Conservation (phyloP, 495 filamentous ascomycete genomes). For the Coniosporium apollinis region DNA sequence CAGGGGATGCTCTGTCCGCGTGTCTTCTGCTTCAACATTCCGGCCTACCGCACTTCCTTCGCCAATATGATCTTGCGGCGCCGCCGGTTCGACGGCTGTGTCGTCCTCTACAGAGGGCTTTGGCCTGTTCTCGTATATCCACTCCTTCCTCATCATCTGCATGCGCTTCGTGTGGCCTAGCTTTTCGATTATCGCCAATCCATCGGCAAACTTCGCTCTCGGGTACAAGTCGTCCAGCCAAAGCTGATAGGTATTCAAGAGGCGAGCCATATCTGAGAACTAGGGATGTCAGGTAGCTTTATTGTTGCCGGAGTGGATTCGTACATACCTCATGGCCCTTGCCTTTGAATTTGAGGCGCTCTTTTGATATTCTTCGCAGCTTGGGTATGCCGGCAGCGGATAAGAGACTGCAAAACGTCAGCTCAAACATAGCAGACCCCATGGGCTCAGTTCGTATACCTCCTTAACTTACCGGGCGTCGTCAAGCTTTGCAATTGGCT, state of each 20-base stretch:
- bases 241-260: conserved; percentile 82
- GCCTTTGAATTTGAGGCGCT: conserved; percentile 65
- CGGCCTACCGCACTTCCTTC: not conserved
- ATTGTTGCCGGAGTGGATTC: conserved; percentile 4
- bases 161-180: conserved; percentile 64
- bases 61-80: not conserved
- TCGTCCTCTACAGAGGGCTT: conserved; percentile 2
- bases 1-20: not conserved
- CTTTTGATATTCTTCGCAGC: conserved; percentile 50
- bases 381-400: conserved; percentile 71
- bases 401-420: conserved; percentile 44
- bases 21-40: not conserved
- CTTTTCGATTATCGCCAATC: conserved; percentile 82
- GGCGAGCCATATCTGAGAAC: conserved; percentile 69
- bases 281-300: conserved; percentile 18
- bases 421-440: too few species aligned
- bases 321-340: conserved; percentile 78
- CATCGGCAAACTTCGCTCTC: conserved; percentile 85
- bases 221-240: conserved; percentile 97
- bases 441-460: too few species aligned
- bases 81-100: not conserved
- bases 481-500: conserved; percentile 70
- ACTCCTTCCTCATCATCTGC: conserved; percentile 58
- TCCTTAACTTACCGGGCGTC: conserved; percentile 58
- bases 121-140: conserved; percentile 64